Evolutionary conservation across 1,284 basidiomycete species (phyloP), one percentile per base, ranked within the genome.

Genomic region (Megacollybia platyphylla): DNA sequence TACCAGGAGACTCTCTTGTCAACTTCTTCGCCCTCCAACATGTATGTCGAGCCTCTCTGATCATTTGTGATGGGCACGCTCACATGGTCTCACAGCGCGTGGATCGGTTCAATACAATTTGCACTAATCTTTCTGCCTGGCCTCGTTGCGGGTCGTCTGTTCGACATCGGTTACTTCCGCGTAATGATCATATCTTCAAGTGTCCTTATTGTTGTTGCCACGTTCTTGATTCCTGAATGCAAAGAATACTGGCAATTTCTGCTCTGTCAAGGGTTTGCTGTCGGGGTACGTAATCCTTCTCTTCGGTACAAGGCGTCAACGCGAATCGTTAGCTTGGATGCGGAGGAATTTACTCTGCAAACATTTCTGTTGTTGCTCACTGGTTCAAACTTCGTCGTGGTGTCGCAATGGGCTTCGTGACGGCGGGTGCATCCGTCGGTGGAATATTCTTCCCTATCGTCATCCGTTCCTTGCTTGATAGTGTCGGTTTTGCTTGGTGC

Each of bases 81-180:
- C 11, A 40, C 20, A 31, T 41, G 13, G 31, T 37, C 11, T 11
- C n/a, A 11, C 39, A 52, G 51, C 35, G 54, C 63, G 38, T 65
- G 61, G 63, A 64, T 65, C 15, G 63, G 63, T 26, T 63, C 63
- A 6, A 41, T 56, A 17, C 24, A 54, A 48, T 47, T 49, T 40
- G 43, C 51, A 8, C 38, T 48, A 26, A 41, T 51, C 7, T 52
- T 50, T 30, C 11, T 52, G 7, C 50, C 51, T 2, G 39, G 44
- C 13, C 13, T 54, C 1, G 10, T 50, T 13, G 43, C 46, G 15
- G 70, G 70, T 1, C 61, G 65, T 3, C 54, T 72, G 9, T 67
- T 72, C 50, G 71, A 73, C 51, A 48, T 63, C 7, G 71, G 71
- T 1, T 63, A 67, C 49, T 64, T 65, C 47, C 55, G 56, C 26